Evolutionary conservation across 371 early-diverging fungal genomes (phyloP).

Genomic region (Mucor racemosus): DNA sequence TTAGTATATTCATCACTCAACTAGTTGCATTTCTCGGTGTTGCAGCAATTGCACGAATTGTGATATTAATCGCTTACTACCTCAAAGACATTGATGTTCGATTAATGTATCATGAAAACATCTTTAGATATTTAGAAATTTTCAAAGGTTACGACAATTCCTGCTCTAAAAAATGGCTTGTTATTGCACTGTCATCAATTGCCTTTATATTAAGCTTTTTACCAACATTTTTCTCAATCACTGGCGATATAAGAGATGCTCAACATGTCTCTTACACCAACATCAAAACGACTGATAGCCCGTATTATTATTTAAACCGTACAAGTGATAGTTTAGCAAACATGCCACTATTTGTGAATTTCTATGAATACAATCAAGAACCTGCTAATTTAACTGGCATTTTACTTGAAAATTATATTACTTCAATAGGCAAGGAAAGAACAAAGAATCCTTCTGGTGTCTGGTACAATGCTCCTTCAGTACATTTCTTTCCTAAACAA

Average conservation of each 20-base stretch:
- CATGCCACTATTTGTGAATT: neutral
- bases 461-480: neutral
- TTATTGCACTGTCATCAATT: neutral
- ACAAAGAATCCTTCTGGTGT: neutral
- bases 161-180: neutral
- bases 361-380: neutral
- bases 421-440: neutral
- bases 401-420: neutral
- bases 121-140: neutral
- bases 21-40: neutral
- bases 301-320: neutral
- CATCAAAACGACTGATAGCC: neutral
- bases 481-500: neutral
- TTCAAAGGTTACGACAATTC: neutral
- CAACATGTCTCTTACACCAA: neutral
- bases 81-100: neutral
- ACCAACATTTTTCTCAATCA: neutral
- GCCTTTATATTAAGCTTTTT: neutral
- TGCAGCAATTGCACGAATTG: neutral
- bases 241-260: neutral
- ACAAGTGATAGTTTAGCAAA: neutral
- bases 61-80: neutral
- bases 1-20: neutral
- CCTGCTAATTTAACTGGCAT: neutral
- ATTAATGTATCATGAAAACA: neutral